These are phyloP conservation scores for Naematelia aurantialba DNA, from an alignment of 768 basidiomycete species.

Conservation along the genomic window DNA sequence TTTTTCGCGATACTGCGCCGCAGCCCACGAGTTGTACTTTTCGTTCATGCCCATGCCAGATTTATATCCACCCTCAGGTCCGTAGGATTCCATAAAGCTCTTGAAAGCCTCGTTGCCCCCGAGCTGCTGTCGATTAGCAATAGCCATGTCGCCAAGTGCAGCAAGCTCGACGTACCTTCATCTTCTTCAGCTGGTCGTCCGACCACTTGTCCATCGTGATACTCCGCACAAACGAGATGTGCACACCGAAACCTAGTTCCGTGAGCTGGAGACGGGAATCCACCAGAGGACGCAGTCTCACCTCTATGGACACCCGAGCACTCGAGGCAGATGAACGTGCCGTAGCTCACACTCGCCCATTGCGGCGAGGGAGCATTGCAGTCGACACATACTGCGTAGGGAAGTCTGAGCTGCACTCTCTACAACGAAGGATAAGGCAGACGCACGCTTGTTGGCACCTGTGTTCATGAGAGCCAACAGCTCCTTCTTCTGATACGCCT, in stretches of 20 bases:
- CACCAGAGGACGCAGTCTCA: slow-evolving; percentile 12
- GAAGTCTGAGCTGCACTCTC: background rate
- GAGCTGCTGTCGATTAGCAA: slow-evolving; percentile 58
- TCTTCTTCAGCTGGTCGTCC: slow-evolving; percentile 67
- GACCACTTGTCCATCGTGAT: slow-evolving; percentile 98
- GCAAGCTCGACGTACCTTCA: slow-evolving; percentile 64
- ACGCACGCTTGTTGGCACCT: slow-evolving; percentile 65
- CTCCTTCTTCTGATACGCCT: slow-evolving; percentile 63
- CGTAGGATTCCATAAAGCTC: slow-evolving; percentile 60
- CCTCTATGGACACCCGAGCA: slow-evolving; percentile 54
- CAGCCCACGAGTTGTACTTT: slow-evolving; percentile 86
- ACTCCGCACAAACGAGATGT: slow-evolving; percentile 81
- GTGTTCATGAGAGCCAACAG: slow-evolving; percentile 71
- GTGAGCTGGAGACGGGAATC: slow-evolving; percentile 58
- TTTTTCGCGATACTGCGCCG: slow-evolving; percentile 91
- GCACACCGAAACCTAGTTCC: slow-evolving; percentile 89
- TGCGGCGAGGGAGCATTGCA: slow-evolving; percentile 88
- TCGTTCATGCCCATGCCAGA: slow-evolving; percentile 42
- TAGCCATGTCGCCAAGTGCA: no score
- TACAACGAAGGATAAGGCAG: no score
- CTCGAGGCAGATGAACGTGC: slow-evolving; percentile 82
- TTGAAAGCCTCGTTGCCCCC: slow-evolving; percentile 85
- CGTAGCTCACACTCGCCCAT: slow-evolving; percentile 63
- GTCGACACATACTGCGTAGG: slow-evolving; percentile 62
- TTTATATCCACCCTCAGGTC: slow-evolving; percentile 34